These are phyloP conservation scores for Globisporangium apiculatum DNA, from an alignment of 352 stramenopile genomes.

Conservation along the genomic window DNA sequence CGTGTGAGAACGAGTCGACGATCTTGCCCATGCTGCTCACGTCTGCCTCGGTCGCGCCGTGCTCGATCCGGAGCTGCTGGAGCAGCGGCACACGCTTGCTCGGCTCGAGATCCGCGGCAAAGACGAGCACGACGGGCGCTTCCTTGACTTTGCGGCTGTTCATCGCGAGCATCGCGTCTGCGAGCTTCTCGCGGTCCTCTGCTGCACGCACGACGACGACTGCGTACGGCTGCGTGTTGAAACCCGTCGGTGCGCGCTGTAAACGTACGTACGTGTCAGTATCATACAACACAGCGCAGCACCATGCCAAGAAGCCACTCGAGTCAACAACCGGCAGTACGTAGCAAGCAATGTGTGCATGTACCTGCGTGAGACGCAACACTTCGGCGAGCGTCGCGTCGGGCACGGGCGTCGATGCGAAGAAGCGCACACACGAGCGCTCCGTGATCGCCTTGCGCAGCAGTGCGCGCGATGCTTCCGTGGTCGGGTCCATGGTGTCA, in stretches of 20 bases:
- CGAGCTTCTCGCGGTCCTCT: conserved; percentile 57
- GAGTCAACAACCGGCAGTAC: too few relatives aligned
- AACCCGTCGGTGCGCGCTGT: conserved; percentile 64
- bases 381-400: conserved; percentile 57
- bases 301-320: too few relatives aligned
- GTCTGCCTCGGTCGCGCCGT: conserved; percentile 30
- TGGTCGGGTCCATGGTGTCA: too few relatives aligned
- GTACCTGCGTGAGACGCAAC: conserved; percentile 13
- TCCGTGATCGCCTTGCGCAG: conserved; percentile 10
- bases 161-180: conserved; percentile 65
- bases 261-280: too few relatives aligned
- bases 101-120: conserved; percentile 72
- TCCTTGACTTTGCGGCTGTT: conserved; percentile 72
- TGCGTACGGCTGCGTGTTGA: conserved; percentile 79
- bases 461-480: neutral
- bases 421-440: conserved; percentile 12
- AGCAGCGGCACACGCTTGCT: conserved; percentile 61
- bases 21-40: conserved; percentile 56
- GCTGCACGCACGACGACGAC: conserved; percentile 70
- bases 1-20: conserved; percentile 59
- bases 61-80: conserved; percentile 59
- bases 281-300: too few relatives aligned
- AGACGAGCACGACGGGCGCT: conserved; percentile 71
- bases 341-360: too few relatives aligned
- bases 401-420: conserved; percentile 21